A percentile compares a stretch with the other conserved stretches of the same genome.
Conservation (phyloP, 768 basidiomycete species). For the Fistulinella prunicolor region DNA sequence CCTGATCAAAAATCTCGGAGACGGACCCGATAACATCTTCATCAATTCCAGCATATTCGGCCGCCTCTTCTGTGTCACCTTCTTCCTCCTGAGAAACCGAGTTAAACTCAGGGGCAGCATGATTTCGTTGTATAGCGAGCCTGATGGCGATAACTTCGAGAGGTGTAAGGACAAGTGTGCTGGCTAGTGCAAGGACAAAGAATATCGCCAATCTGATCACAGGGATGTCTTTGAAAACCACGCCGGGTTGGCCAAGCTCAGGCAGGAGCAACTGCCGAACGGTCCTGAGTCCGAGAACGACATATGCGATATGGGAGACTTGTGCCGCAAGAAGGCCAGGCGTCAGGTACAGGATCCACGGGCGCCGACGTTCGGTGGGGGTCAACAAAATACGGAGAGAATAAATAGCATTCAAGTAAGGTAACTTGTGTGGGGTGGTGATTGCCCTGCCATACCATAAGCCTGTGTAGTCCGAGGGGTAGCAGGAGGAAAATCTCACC, state of each 20-base stretch:
- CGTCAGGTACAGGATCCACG: conserved; percentile 79
- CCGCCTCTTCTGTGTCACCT: conserved; percentile 54
- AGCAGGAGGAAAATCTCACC: conserved; percentile 42
- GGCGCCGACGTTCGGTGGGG: conserved; percentile 72
- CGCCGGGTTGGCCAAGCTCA: conserved; percentile 38
- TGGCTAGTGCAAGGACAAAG: conserved; percentile 51
- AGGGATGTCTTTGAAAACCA: conserved; percentile 40
- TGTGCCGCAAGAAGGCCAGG: conserved; percentile 57
- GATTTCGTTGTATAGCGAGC: conserved; percentile 82
- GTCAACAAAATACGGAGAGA: conserved; percentile 73
- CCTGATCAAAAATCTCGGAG: neutral
- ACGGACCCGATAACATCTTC: conserved; percentile 85
- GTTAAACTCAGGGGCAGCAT: conserved; percentile 70
- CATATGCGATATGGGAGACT: conserved; percentile 43
- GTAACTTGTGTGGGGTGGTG: conserved; percentile 76
- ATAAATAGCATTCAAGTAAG: conserved; percentile 54
- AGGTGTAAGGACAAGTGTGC: conserved; percentile 63
- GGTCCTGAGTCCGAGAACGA: conserved; percentile 41
- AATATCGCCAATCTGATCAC: conserved; percentile 52
- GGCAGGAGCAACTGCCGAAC: conserved; percentile 58
- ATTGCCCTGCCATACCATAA: conserved; percentile 53
- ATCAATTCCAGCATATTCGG: conserved; percentile 64
- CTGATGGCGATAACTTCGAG: conserved; percentile 78
- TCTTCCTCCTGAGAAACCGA: conserved; percentile 73
- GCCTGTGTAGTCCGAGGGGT: neutral